Evolutionary conservation across 2,329 filamentous ascomycete genomes (phyloP), one percentile per base, ranked within the genome.

Genomic region (Talaromyces sp.): DNA sequence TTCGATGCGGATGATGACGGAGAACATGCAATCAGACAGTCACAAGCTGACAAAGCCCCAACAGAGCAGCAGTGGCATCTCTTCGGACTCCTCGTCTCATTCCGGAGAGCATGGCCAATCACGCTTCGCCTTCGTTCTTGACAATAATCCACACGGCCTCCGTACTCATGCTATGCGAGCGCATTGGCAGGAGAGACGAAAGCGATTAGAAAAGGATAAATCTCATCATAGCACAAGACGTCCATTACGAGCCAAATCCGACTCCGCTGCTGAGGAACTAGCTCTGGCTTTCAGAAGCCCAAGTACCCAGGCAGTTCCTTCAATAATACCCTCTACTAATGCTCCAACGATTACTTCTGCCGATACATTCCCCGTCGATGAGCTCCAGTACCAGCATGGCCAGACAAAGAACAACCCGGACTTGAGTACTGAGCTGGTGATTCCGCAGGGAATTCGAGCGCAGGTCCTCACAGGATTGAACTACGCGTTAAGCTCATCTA

Each of bases 91-190:
- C 45, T 35, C 31, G 16, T 19, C 50, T 35, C n/a, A 35, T 9
- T 19, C 31, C 4, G 31, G n/a, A 13, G 27, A 19, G 27, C 8
- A 54, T 35, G 50, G 31, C 50, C 31, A 54, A 54, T 37, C 62
- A 27, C 62, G 43, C 16, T 73, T 72, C 54, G 64, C 67, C 3
- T 75, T 74, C 16, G 71, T 75, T 35, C 52, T 64, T 11, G 68
- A 65, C 22, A 64, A 67, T 11, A 66, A 43, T 31, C 67, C 71
- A 19, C 67, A 68, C 11, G 66, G 67, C 54, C 68, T 71, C 24
- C 73, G 75, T 33, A 78, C 74, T 64, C 76, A 79, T 74, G 76
- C 75, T 13, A 78, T 78, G 75, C 68, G 73, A 3, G 74, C 74
- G 62, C 73, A 78, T 62, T 78, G 76, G 76, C 73, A 71, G 59